Percentiles rank a stretch among this genome's conserved stretches.
Evolutionary conservation across 495 filamentous ascomycete genomes (phyloP).

Genomic region (Hyaloscypha variabilis): DNA sequence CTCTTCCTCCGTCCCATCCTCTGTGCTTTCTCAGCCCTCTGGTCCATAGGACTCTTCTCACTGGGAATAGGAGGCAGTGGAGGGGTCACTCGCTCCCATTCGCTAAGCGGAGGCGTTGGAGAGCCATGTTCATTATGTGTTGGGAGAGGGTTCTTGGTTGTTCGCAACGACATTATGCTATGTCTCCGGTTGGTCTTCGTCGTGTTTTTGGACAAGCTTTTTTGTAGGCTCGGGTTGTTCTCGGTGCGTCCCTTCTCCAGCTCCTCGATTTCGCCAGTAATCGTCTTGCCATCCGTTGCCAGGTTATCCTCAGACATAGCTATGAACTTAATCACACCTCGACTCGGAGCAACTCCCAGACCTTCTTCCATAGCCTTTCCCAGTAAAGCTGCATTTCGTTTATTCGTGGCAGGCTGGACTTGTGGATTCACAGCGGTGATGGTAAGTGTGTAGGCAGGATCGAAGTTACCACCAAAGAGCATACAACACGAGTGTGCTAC

Average conservation of each 20-base stretch:
- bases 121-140: constrained; percentile 27
- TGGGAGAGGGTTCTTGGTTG: constrained; percentile 9
- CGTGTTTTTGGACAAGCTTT: constrained; percentile 11
- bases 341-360: constrained; percentile 60
- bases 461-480: constrained; percentile 70
- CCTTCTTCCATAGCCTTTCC: constrained; percentile 68
- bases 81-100: constrained; percentile 21
- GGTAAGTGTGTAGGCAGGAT: constrained; percentile 81
- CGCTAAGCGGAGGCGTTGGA: constrained; percentile 36
- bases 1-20: constrained; percentile 50
- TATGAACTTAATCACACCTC: constrained; percentile 74
- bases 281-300: constrained; percentile 69
- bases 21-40: constrained; percentile 38
- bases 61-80: constrained; percentile 27
- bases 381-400: constrained; percentile 76
- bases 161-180: constrained; percentile 35
- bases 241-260: constrained; percentile 47
- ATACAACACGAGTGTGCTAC: constrained; percentile 68
- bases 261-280: constrained; percentile 68
- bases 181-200: constrained; percentile 35
- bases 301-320: constrained; percentile 69
- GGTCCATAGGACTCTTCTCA: constrained; percentile 33
- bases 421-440: constrained; percentile 70
- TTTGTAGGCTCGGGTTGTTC: constrained; percentile 23
- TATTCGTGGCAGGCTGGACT: constrained; percentile 77